Evolutionary conservation across 2,329 filamentous ascomycete genomes (phyloP).

Genomic region (Trichoderma hamatum): DNA sequence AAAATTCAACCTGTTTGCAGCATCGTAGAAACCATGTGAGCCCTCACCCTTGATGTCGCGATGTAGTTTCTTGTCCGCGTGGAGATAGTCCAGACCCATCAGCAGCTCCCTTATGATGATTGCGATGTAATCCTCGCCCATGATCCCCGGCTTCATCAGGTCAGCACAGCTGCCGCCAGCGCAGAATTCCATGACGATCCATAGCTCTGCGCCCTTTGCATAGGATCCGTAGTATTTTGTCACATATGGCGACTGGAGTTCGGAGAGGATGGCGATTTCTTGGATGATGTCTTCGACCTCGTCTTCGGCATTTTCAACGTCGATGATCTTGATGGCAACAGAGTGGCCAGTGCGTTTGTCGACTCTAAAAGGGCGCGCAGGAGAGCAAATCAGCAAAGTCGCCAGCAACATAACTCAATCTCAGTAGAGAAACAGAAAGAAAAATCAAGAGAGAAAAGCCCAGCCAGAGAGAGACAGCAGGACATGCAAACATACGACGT

Average conservation of each 20-base stretch:
- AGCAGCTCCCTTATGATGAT: conserved; percentile 92
- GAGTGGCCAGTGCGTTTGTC: conserved; percentile 91
- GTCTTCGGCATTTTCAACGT: conserved; percentile 98
- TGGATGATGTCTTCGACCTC: conserved; percentile 99
- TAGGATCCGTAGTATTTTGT: conserved; percentile 98
- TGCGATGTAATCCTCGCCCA: conserved; percentile 94
- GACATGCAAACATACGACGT: conserved; percentile 47
- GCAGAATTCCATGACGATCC: conserved; percentile 99
- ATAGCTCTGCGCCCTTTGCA: conserved; percentile 91
- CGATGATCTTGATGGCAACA: conserved; percentile 97
- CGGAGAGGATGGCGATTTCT: conserved; percentile 95
- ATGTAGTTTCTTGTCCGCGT: conserved; percentile 94
- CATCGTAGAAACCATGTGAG: background rate
- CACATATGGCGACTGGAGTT: conserved; percentile 92
- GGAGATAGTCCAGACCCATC: conserved; percentile 87
- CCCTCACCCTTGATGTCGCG: conserved; percentile 86
- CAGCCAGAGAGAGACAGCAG: background rate
- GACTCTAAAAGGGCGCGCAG: conserved; percentile 57
- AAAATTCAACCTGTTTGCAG: background rate
- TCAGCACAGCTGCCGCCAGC: conserved; percentile 95
- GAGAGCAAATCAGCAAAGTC: background rate
- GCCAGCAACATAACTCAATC: background rate
- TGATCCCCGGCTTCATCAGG: conserved; percentile 88
- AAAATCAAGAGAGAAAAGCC: background rate
- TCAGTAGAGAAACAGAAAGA: background rate